phyloP scores from a whole-genome alignment of 1,139 yeast genomes.

The Candida buenavistaensis region DNA sequence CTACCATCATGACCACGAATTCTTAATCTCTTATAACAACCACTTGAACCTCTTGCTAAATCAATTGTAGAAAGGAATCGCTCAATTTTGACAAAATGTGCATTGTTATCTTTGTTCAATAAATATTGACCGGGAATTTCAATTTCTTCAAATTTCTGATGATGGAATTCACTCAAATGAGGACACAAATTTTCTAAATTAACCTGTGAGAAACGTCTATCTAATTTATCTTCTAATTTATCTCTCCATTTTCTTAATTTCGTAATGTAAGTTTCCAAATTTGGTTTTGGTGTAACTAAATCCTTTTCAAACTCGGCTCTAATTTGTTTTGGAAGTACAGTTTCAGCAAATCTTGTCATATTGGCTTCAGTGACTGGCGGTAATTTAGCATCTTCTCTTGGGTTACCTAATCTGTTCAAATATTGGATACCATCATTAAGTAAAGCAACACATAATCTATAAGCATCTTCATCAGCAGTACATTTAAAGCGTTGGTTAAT shows the following conservation, averaged over 20 bases:
- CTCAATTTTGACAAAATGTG: constrained; percentile 89
- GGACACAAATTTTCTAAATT: constrained; percentile 91
- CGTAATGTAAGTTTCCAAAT: constrained; percentile 80
- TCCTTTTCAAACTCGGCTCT: constrained; percentile 91
- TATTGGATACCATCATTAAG: constrained; percentile 92
- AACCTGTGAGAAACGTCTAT: constrained; percentile 72
- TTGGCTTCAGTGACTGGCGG: constrained; percentile 93
- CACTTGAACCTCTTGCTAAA: constrained; percentile 84
- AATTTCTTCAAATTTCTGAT: constrained; percentile 95
- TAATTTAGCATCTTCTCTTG: constrained; percentile 82
- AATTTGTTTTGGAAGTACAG: constrained; percentile 86
- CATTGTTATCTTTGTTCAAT: constrained; percentile 76
- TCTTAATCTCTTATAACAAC: constrained; percentile 87
- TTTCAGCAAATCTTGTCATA: constrained; percentile 87
- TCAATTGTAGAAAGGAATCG: constrained; percentile 89
- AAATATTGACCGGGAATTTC: constrained; percentile 97
- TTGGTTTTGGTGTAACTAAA: constrained; percentile 84
- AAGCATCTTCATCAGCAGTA: constrained; percentile 94
- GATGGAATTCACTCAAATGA: constrained; percentile 94
- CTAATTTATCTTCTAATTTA: constrained; percentile 86
- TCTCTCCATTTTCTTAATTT: constrained; percentile 92
- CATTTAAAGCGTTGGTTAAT: constrained; percentile 92
- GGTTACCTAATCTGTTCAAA: constrained; percentile 79
- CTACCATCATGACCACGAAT: constrained; percentile 95
- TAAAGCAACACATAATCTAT: constrained; percentile 86